phyloP scores from a whole-genome alignment of 1,139 yeast genomes.

The Diutina catenulata region DNA sequence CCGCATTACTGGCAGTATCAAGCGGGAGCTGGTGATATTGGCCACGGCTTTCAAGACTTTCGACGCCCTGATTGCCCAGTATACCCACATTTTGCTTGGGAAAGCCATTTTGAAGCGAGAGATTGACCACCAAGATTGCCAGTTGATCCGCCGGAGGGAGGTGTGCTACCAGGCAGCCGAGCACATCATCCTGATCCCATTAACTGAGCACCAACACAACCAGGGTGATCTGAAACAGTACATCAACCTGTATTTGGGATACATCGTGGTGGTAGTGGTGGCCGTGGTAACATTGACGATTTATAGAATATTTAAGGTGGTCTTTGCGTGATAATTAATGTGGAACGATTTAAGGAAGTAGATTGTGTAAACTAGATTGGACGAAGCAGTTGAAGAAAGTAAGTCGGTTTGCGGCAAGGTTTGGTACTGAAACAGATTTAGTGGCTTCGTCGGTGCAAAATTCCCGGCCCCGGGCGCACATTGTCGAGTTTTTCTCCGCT shows the following conservation, averaged over 20 bases:
- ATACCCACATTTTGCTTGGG: conserved; percentile 28
- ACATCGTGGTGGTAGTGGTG: neutral
- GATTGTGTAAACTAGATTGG: no score
- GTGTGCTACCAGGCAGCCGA: conserved; percentile 34
- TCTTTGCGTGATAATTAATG: neutral
- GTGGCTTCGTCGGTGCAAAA: no score
- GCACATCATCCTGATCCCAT: conserved; percentile 32
- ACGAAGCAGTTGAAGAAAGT: no score
- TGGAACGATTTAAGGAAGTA: no score
- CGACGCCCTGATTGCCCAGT: conserved; percentile 21
- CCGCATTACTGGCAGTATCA: conserved; percentile 26
- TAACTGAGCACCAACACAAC: conserved; percentile 25
- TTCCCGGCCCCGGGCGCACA: no score
- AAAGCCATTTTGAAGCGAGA: conserved; percentile 30
- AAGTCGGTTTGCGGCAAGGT: no score
- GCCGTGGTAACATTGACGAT: neutral
- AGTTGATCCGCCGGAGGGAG: conserved; percentile 24
- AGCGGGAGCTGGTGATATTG: conserved; percentile 20
- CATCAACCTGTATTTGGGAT: neutral
- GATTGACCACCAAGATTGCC: conserved; percentile 20
- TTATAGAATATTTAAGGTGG: conserved; percentile 1
- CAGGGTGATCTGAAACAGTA: no score
- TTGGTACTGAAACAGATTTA: no score
- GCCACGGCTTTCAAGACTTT: conserved; percentile 21
- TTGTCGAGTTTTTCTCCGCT: no score